Conservation (phyloP, 225 moss, liverwort and hornwort genomes). For the Marchantia paleacea region DNA sequence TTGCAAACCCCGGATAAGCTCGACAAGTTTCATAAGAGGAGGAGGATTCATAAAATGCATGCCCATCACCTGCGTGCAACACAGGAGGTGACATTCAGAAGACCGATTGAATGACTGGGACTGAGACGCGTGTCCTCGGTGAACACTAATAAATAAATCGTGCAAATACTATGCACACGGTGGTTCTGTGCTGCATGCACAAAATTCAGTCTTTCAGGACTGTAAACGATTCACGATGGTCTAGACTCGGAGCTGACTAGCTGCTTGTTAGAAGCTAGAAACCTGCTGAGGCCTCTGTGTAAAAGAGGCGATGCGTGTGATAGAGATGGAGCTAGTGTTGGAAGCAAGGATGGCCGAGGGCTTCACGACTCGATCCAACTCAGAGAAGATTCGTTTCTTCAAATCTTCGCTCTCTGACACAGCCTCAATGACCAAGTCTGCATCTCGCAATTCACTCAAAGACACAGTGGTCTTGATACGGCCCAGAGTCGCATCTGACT, state of each 20-base stretch:
- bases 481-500: conserved; percentile 73
- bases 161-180: neutral
- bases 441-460: conserved; percentile 69
- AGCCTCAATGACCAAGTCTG: conserved; percentile 92
- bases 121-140: neutral
- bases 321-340: conserved; percentile 97
- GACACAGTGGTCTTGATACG: conserved; percentile 65
- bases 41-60: conserved; percentile 99
- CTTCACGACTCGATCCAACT: conserved; percentile 82
- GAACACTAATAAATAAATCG: neutral
- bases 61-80: conserved; percentile 69
- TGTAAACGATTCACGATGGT: neutral
- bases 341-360: conserved; percentile 90
- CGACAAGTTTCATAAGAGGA: conserved; percentile 93
- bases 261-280: neutral
- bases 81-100: neutral
- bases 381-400: conserved; percentile 65
- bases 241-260: neutral
- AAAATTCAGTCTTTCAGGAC: neutral
- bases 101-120: neutral
- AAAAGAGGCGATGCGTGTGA: conserved; percentile 86
- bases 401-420: conserved; percentile 84
- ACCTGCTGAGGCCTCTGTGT: conserved; percentile 85
- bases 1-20: conserved; percentile 72
- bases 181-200: neutral